These are phyloP conservation scores for Vicia faba DNA, from an alignment of 306 rosid genomes.

Conservation along the genomic window DNA sequence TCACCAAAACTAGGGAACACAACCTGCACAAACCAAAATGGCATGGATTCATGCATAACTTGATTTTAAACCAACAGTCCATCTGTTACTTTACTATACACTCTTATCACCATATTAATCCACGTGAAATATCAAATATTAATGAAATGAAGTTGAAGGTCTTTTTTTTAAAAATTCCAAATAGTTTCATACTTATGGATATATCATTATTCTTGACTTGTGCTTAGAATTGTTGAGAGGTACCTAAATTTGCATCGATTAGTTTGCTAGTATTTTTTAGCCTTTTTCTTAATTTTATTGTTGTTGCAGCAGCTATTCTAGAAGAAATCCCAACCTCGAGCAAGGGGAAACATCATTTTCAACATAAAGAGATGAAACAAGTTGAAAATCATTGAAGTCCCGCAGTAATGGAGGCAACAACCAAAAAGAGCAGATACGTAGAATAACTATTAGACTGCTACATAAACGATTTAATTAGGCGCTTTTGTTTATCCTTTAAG, in stretches of 20 bases:
- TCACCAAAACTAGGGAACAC: slow-evolving; percentile 57
- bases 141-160: neutral
- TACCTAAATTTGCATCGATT: slow-evolving; percentile 46
- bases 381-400: neutral
- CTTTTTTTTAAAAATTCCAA: neutral
- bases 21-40: slow-evolving; percentile 39
- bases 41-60: too few species aligned
- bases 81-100: too few species aligned
- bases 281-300: slow-evolving; percentile 48
- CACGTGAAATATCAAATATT: too few species aligned
- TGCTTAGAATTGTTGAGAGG: neutral
- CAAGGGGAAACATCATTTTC: neutral
- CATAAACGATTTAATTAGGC: too few species aligned
- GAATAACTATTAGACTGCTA: too few species aligned
- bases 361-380: neutral
- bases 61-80: too few species aligned
- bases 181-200: neutral
- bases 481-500: too few species aligned
- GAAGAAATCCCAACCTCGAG: slow-evolving; percentile 68
- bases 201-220: neutral
- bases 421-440: too few species aligned
- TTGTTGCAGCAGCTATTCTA: slow-evolving; percentile 65
- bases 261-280: slow-evolving; percentile 53
- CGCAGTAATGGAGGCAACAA: too few species aligned
- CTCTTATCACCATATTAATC: too few species aligned